Evolutionary conservation across 345 rosid species (phyloP).

Genomic region (Noccaea bulbosa): DNA sequence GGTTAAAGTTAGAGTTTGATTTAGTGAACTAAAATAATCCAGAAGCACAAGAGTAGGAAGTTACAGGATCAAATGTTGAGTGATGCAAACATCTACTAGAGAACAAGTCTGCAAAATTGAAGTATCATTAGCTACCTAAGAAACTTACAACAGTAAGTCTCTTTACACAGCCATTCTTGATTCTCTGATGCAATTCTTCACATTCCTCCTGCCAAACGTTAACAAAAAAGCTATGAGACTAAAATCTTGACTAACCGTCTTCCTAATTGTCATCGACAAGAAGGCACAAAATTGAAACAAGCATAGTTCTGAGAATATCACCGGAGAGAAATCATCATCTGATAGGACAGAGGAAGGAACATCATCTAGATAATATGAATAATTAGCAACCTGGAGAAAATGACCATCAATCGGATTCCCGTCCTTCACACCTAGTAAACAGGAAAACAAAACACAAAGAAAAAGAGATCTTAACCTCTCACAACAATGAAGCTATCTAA

Average conservation of each 20-base stretch:
- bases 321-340: slow-evolving; percentile 76
- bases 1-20: slow-evolving; percentile 27
- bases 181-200: slow-evolving; percentile 60
- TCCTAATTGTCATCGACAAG: not conserved
- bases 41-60: slow-evolving; percentile 18
- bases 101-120: not conserved
- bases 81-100: not conserved
- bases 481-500: slow-evolving; percentile 8
- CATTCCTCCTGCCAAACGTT: slow-evolving; percentile 77
- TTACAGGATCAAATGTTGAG: not conserved
- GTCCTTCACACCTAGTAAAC: slow-evolving; percentile 58
- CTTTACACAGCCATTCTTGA: slow-evolving; percentile 61
- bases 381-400: slow-evolving; percentile 63
- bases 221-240: slow-evolving; percentile 32
- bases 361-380: slow-evolving; percentile 45
- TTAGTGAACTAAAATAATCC: slow-evolving; percentile 10
- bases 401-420: slow-evolving; percentile 46
- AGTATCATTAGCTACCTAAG: slow-evolving; percentile 6
- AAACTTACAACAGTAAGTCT: slow-evolving; percentile 70
- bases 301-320: slow-evolving; percentile 30
- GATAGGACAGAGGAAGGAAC: slow-evolving; percentile 58
- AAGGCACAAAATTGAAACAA: slow-evolving; percentile 2
- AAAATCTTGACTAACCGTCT: slow-evolving; percentile 45
- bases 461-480: not conserved
- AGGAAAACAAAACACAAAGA: slow-evolving; percentile 17